Base-by-base conservation (phyloP, 1,139 yeast species). In the Yamadazyma dendronema region DNA sequence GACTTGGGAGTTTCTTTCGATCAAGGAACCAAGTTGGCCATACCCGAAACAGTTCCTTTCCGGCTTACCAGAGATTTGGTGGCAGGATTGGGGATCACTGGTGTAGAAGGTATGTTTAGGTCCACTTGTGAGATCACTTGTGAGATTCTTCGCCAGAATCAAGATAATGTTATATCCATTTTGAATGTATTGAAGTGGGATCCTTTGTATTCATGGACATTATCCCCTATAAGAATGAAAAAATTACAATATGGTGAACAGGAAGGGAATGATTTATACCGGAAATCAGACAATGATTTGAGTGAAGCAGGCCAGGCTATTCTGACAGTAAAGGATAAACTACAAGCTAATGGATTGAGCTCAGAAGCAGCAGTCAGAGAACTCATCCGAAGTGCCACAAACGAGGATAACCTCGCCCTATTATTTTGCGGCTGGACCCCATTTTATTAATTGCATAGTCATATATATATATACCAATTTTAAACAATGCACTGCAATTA, bases 1-100 rank as follows among this genome's bases (percentile, higher is more conserved):
- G 99, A 94, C 57, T 66, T 94, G 25, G 99, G 98, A 0, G 92
- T 92, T 38, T 95, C 97, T 0, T 94, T 94, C 64, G 98, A 94
- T 54, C 90, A 84, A 53, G 98, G 98, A 0, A 82, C 78, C 49
- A 61, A 81, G 12, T 65, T 94, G 32, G 84, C 94, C 0, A 76
- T 90, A 13, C 98, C 99, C 0, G 99, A 94, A 52, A 75, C 86
- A 0, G 95, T 94, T 2, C 98, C 99, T 1, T 94, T 94, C 56
- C 65, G 99, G 47, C 65, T 94, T 29, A 88, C 97, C 0, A 64
- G 96, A 43, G 98, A 94, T 57, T 67, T 92, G 15, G 86, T 90
- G 3, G 97, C 90, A 62, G 99, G 96, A 0, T 77, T 94, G 66
- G 98, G 99, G 0, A 69, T 84, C 1, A 77, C 84, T 11, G 96